phyloP scores from a whole-genome alignment of 495 filamentous ascomycete genomes.

The Penicillium fimorum region DNA sequence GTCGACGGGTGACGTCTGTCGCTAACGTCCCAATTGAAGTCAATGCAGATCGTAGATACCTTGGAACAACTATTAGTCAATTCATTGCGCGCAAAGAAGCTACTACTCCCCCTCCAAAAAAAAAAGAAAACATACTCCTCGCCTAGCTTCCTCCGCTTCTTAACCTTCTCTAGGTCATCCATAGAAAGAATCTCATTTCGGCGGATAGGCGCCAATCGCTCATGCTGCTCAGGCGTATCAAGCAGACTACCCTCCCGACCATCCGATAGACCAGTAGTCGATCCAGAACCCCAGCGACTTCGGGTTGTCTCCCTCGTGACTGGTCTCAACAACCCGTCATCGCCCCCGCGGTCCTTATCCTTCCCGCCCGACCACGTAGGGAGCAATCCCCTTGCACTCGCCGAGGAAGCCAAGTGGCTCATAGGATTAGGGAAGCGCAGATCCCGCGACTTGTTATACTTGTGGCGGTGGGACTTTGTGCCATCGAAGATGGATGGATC shows the following conservation, averaged over 20 bases:
- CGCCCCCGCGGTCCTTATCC: constrained; percentile 38
- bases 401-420: constrained; percentile 38
- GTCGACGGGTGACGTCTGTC: constrained; percentile 61
- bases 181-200: constrained; percentile 38
- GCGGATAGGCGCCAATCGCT: constrained; percentile 30
- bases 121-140: constrained; percentile 41
- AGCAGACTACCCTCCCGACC: constrained; percentile 33
- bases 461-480: constrained; percentile 28
- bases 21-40: constrained; percentile 41
- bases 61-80: constrained; percentile 15
- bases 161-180: constrained; percentile 44
- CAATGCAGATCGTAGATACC: constrained; percentile 39
- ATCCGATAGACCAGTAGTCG: constrained; percentile 21
- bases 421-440: constrained; percentile 37
- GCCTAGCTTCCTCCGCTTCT: constrained; percentile 40
- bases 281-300: constrained; percentile 39
- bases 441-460: constrained; percentile 41
- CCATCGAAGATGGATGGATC: constrained; percentile 25
- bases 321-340: constrained; percentile 36
- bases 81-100: background rate
- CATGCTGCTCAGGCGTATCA: constrained; percentile 32
- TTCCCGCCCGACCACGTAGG: constrained; percentile 34
- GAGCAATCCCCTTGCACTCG: constrained; percentile 35
- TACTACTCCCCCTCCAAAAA: background rate
- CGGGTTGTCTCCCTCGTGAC: constrained; percentile 33